These are phyloP conservation scores for Trichoderma lentiforme DNA, from an alignment of 2,329 filamentous ascomycete species.

Conservation along the genomic window DNA sequence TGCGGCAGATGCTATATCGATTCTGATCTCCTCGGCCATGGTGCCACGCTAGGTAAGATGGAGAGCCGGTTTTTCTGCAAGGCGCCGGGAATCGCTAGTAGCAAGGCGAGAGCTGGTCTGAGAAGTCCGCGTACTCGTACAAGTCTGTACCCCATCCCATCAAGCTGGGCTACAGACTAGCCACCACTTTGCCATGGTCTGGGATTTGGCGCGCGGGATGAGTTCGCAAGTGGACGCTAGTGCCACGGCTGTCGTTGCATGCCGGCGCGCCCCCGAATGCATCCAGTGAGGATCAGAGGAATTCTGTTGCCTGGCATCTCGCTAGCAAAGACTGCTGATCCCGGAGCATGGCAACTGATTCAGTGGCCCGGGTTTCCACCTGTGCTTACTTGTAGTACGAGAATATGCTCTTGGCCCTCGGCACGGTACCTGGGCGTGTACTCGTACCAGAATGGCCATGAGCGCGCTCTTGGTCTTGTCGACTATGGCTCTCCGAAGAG, in stretches of 20 bases:
- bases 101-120: neutral
- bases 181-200: neutral
- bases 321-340: neutral
- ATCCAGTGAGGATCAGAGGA: constrained; percentile 27
- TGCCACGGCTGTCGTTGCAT: neutral
- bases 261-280: constrained; percentile 14
- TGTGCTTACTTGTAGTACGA: neutral
- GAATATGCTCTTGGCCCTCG: neutral
- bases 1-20: neutral
- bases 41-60: constrained; percentile 1
- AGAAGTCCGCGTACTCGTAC: neutral
- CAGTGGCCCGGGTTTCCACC: neutral
- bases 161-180: neutral
- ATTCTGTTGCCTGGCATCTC: constrained; percentile 32
- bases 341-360: constrained; percentile 1
- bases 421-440: neutral
- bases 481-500: neutral
- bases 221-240: constrained; percentile 6
- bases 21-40: neutral
- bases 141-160: neutral
- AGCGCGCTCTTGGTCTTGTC: neutral
- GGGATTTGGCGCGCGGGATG: constrained; percentile 8
- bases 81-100: neutral
- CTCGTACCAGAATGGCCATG: neutral
- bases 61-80: neutral